Conservation (phyloP, 768 basidiomycete genomes). For the Xerocomus brunneocitrinus region DNA sequence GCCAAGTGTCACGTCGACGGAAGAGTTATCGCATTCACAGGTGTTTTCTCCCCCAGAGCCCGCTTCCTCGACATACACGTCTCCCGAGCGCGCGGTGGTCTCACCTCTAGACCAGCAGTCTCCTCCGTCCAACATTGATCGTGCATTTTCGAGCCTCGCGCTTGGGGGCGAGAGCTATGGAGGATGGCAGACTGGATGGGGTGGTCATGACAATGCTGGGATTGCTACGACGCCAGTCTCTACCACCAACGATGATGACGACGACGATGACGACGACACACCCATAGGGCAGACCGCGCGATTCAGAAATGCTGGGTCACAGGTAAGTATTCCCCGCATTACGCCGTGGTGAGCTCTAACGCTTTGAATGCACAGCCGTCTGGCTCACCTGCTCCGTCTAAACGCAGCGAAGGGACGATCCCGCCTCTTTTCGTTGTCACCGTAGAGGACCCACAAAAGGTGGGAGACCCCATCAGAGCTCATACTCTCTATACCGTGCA, state of each 20-base stretch:
- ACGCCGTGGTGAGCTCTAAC: neutral
- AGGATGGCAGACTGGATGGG: slow-evolving; percentile 54
- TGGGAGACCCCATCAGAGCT: slow-evolving; percentile 91
- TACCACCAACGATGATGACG: slow-evolving; percentile 39
- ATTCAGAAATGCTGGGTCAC: slow-evolving; percentile 28
- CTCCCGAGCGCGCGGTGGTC: slow-evolving; percentile 25
- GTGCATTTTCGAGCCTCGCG: slow-evolving; percentile 41
- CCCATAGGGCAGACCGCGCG: slow-evolving; percentile 50
- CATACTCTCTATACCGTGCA: slow-evolving; percentile 98
- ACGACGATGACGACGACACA: slow-evolving; percentile 68
- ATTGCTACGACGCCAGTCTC: slow-evolving; percentile 19
- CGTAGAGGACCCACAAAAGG: slow-evolving; percentile 95
- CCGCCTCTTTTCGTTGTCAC: slow-evolving; percentile 78
- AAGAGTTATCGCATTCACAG: slow-evolving; percentile 10
- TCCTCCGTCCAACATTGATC: slow-evolving; percentile 21
- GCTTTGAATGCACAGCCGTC: slow-evolving; percentile 9
- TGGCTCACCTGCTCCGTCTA: slow-evolving; percentile 11
- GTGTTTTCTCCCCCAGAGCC: slow-evolving; percentile 10
- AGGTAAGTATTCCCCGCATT: slow-evolving; percentile 5
- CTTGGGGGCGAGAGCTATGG: slow-evolving; percentile 43
- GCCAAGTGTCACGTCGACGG: slow-evolving; percentile 10
- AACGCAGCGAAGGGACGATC: slow-evolving; percentile 40
- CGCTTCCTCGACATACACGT: slow-evolving; percentile 10
- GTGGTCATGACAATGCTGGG: slow-evolving; percentile 27
- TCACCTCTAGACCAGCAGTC: slow-evolving; percentile 29